These are phyloP conservation scores for Leishmania tropica DNA, from an alignment of 208 protist genomes.

Conservation along the genomic window DNA sequence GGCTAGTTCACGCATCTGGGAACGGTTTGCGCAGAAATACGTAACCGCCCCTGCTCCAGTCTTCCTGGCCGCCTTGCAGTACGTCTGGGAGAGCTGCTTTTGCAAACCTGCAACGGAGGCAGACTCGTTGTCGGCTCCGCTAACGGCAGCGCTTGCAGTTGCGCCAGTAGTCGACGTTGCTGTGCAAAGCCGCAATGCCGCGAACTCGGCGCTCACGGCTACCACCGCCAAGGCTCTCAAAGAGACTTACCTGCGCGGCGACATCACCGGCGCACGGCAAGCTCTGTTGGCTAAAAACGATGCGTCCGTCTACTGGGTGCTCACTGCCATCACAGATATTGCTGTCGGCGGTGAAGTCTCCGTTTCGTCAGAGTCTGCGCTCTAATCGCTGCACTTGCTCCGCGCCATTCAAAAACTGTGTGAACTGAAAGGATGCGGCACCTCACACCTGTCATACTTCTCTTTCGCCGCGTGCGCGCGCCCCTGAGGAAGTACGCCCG, in stretches of 20 bases:
- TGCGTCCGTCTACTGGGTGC: slow-evolving; percentile 24
- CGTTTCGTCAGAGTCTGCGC: slow-evolving; percentile 1
- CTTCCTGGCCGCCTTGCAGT: slow-evolving; percentile 32
- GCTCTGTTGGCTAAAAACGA: slow-evolving; percentile 21
- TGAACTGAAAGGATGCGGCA: not conserved
- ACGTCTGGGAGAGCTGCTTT: slow-evolving; percentile 23
- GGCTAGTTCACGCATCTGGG: slow-evolving; percentile 9
- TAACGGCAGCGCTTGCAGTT: slow-evolving; percentile 1
- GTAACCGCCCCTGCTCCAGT: slow-evolving; percentile 28
- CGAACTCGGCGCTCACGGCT: slow-evolving; percentile 1
- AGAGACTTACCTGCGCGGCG: slow-evolving; percentile 17
- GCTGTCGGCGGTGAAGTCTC: slow-evolving; percentile 2
- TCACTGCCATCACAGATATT: slow-evolving; percentile 16
- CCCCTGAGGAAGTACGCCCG: not conserved
- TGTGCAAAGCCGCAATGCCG: not conserved
- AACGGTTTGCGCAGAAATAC: slow-evolving; percentile 19
- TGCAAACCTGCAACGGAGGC: slow-evolving; percentile 13
- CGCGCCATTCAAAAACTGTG: too few species aligned
- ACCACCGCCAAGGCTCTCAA: slow-evolving; percentile 22
- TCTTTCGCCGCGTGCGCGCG: not conserved
- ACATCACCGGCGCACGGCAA: slow-evolving; percentile 34
- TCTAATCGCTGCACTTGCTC: not conserved
- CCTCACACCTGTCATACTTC: not conserved
- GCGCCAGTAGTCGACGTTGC: slow-evolving; percentile 25
- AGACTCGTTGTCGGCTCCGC: not conserved